Percentiles rank a stretch among this genome's conserved stretches.
phyloP scores from a whole-genome alignment of 2,329 filamentous ascomycete species.

The Keithomyces neogunnii region DNA sequence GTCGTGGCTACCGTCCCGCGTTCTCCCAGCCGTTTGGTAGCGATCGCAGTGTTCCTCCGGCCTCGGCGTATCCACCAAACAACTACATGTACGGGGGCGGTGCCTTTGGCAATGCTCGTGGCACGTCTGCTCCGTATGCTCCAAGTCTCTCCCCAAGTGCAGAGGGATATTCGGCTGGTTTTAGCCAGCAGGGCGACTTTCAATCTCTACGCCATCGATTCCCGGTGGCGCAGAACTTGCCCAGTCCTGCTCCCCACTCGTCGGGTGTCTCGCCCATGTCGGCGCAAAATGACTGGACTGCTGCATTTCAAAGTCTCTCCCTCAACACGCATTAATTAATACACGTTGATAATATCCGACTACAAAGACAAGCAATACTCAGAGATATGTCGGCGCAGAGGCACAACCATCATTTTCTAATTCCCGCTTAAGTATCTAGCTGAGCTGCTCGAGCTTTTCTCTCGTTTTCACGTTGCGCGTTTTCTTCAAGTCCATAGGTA shows the following conservation, averaged over 20 bases:
- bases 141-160: slow-evolving; percentile 18
- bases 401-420: background rate
- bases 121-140: slow-evolving; percentile 18
- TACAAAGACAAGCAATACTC: background rate
- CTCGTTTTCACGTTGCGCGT: background rate
- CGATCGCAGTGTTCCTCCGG: slow-evolving; percentile 32
- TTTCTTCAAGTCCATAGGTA: slow-evolving; percentile 1
- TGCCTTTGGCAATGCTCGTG: slow-evolving; percentile 24
- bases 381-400: background rate
- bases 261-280: slow-evolving; percentile 33
- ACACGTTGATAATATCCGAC: background rate
- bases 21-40: slow-evolving; percentile 32
- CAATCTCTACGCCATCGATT: slow-evolving; percentile 39
- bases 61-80: slow-evolving; percentile 24
- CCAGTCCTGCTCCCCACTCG: slow-evolving; percentile 25
- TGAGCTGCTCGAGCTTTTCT: background rate
- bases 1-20: slow-evolving; percentile 32
- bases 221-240: slow-evolving; percentile 29
- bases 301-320: slow-evolving; percentile 62
- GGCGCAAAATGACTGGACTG: slow-evolving; percentile 50
- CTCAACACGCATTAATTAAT: slow-evolving; percentile 50
- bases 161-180: slow-evolving; percentile 21
- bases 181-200: slow-evolving; percentile 33
- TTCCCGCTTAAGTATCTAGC: background rate
- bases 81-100: slow-evolving; percentile 27